phyloP scores from a whole-genome alignment of 2,329 filamentous ascomycete species.

The Plenodomus tracheiphilus region DNA sequence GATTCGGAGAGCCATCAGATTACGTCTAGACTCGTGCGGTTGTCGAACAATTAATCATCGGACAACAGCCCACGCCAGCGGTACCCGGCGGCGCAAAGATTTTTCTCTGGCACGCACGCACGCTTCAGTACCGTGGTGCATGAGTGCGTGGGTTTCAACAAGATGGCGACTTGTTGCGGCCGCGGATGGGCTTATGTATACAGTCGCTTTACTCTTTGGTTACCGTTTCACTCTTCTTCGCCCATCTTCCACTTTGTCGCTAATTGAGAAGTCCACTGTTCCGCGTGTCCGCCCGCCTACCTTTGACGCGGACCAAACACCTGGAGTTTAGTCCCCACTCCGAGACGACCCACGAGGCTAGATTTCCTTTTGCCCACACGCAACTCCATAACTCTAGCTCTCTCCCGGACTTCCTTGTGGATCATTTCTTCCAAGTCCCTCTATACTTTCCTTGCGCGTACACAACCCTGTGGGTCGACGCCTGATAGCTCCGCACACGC shows the following conservation, averaged over 20 bases:
- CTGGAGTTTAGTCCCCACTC: constrained; percentile 9
- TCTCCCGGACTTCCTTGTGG: background rate
- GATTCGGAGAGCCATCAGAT: background rate
- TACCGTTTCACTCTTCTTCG: background rate
- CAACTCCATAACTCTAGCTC: constrained; percentile 3
- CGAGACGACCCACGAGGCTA: constrained; percentile 12
- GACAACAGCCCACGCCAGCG: background rate
- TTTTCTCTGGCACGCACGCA: background rate
- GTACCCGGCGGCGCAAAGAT: background rate
- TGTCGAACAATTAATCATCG: background rate
- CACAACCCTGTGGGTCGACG: background rate
- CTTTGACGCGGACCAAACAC: constrained; percentile 5
- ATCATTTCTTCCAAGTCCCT: background rate
- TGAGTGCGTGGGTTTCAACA: background rate
- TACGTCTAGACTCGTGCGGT: background rate
- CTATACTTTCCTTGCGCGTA: background rate
- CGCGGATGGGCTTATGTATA: background rate
- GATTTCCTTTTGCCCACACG: constrained; percentile 18
- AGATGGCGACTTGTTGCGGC: background rate
- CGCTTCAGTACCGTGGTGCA: background rate
- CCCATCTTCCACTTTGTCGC: background rate
- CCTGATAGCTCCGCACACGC: background rate
- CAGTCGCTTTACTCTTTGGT: background rate
- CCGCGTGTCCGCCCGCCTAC: constrained; percentile 10
- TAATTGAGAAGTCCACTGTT: background rate